Conservation (phyloP, 306 rosid genomes). For the Rosa chinensis region DNA sequence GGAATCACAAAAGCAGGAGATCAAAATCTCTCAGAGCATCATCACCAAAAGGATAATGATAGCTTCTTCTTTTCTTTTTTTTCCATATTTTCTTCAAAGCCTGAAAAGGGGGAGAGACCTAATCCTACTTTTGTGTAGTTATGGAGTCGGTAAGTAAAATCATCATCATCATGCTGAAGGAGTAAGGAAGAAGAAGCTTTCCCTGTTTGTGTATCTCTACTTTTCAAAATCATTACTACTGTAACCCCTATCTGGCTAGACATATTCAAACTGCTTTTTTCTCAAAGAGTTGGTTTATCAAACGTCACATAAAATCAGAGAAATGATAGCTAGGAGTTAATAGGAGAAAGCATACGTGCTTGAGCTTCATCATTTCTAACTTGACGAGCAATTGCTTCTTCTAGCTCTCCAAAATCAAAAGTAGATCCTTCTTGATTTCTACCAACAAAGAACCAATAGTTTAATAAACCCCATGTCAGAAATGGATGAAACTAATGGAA, state of each 20-base stretch:
- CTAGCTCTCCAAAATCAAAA: conserved; percentile 92
- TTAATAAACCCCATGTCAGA: not conserved
- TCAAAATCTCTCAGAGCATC: conserved; percentile 45
- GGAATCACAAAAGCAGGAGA: conserved; percentile 47
- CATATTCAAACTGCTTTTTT: conserved; percentile 45
- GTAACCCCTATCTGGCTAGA: conserved; percentile 17
- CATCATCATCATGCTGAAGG: conserved; percentile 26
- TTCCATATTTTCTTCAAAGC: not conserved
- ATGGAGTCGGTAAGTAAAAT: conserved; percentile 70
- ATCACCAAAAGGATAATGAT: conserved; percentile 34
- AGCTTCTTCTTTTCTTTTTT: not conserved
- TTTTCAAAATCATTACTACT: conserved; percentile 50
- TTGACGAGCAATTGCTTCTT: conserved; percentile 85
- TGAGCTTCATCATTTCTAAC: conserved; percentile 80
- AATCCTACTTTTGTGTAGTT: conserved; percentile 66
- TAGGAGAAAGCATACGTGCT: conserved; percentile 48
- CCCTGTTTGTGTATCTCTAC: conserved; percentile 47
- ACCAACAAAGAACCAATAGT: not conserved
- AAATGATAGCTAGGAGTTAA: conserved; percentile 9
- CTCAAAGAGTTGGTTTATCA: conserved; percentile 42
- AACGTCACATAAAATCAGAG: conserved; percentile 37
- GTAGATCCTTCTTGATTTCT: conserved; percentile 68
- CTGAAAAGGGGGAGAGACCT: conserved; percentile 38
- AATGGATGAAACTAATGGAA: not conserved
- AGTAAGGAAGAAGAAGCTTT: conserved; percentile 34